A percentile compares a stretch with the other conserved stretches of the same genome.
Evolutionary conservation across 768 basidiomycete species (phyloP).

Genomic region (Rhizopogon vinicolor): DNA sequence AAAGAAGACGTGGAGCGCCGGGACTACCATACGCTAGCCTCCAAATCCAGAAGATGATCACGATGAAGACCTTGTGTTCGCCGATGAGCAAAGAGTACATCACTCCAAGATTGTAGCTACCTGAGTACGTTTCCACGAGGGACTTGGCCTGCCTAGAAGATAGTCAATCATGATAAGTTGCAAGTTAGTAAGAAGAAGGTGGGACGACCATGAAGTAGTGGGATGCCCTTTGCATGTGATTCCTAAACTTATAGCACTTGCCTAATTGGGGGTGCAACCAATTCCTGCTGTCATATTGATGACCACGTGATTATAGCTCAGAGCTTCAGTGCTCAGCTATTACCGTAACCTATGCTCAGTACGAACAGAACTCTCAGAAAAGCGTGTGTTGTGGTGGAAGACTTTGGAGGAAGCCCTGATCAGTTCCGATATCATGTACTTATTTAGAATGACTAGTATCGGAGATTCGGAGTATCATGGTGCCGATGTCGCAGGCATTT

Average conservation of each 20-base stretch:
- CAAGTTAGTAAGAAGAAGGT: conserved; percentile 2
- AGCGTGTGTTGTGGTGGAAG: no score
- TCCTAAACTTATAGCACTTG: conserved; percentile 3
- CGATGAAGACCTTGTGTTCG: conserved; percentile 69
- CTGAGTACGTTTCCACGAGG: conserved; percentile 87
- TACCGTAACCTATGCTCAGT: no score
- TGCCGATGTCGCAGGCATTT: no score
- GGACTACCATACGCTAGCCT: conserved; percentile 63
- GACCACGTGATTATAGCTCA: conserved; percentile 2
- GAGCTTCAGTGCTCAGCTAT: no score
- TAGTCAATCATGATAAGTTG: conserved; percentile 81
- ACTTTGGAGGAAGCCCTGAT: no score
- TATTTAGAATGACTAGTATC: no score
- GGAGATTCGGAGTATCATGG: no score
- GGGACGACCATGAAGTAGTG: background rate
- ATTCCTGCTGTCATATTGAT: background rate
- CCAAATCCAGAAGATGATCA: conserved; percentile 91
- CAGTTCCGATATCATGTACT: no score
- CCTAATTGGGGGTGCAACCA: conserved; percentile 15
- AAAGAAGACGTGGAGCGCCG: conserved; percentile 61
- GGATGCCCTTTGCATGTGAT: conserved; percentile 30
- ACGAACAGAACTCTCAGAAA: no score
- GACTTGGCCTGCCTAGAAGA: conserved; percentile 79
- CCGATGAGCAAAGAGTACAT: background rate
- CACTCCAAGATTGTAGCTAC: conserved; percentile 30